Base-by-base conservation (phyloP, 2,329 filamentous ascomycete genomes). In the Hypoxylon sp. region DNA sequence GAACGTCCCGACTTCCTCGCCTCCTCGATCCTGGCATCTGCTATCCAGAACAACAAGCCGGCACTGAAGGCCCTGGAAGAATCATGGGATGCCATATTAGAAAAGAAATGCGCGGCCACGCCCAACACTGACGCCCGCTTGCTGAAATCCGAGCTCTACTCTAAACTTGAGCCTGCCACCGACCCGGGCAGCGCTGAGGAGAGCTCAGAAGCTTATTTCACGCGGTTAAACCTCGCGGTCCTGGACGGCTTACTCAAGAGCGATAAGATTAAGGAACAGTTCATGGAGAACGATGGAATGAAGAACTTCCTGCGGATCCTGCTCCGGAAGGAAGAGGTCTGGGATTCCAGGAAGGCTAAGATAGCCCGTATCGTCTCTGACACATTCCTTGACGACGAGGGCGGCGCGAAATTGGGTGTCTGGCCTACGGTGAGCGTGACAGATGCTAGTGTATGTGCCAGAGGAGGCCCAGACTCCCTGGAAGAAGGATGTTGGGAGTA, bases 41-140 rank as follows among this genome's bases (percentile, higher is more conserved):
- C 89, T 1, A 73, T 91, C 43, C 87, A 89, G 71, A 91, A 92
- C 80, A 91, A 92, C 77, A 86, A 87, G 13, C 85, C 85, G 6
- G 89, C 89, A 0, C 79, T 91, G 52, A 78, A 78, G 23, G 82
- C 86, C 70, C 79, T 90, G 1, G 81, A 82, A 69, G 78, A 78
- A 25, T 78, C 81, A 11, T 89, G 87, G 86, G 64, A 79, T 1
- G 62, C 61, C 6, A 77, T 87, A 36, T 79, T 81, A 73, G 71
- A 72, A 17, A 76, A 77, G 28, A 72, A 71, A 43, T 87, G 86
- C 71, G 50, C 28, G 0, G 30, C 55, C 14, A 36, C 25, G 0
- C 46, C 59, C 5, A 46, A 46, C 53, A 5, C 63, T 63, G 14
- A 53, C 3, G 1, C 57, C 11, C 36, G 19, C 43, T n/a, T 73